Percentiles rank a stretch among this genome's conserved stretches.
Evolutionary conservation across 345 rosid species (phyloP).

Genomic region (Noccaea bulbosa): DNA sequence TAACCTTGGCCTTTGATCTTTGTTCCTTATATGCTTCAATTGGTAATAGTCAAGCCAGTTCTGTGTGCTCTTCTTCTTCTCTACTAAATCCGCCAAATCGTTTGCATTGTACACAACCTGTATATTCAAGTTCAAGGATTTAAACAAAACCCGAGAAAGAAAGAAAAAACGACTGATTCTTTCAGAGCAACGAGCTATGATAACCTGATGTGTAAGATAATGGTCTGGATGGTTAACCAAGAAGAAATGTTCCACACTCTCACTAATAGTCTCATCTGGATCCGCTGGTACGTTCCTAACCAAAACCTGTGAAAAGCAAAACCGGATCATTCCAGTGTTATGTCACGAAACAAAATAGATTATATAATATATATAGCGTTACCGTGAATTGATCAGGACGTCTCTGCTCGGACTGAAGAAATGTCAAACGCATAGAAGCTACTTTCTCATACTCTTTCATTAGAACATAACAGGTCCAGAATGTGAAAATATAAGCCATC

Average conservation of each 20-base stretch:
- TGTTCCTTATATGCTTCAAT: slow-evolving; percentile 61
- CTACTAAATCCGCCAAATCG: slow-evolving; percentile 71
- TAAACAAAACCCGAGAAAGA: background rate
- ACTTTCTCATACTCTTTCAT: slow-evolving; percentile 78
- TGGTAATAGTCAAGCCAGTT: slow-evolving; percentile 93
- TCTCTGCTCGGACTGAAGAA: slow-evolving; percentile 74
- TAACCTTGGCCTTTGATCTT: slow-evolving; percentile 49
- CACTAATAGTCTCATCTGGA: slow-evolving; percentile 78
- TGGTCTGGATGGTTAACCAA: slow-evolving; percentile 83
- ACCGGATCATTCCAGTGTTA: background rate
- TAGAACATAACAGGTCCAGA: slow-evolving; percentile 87
- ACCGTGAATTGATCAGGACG: slow-evolving; percentile 95
- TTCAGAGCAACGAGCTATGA: background rate
- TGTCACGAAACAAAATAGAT: slow-evolving; percentile 1
- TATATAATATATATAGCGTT: slow-evolving; percentile 26
- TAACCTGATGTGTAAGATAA: slow-evolving; percentile 76
- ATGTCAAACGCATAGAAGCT: slow-evolving; percentile 78
- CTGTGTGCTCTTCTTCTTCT: slow-evolving; percentile 66
- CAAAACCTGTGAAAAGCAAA: slow-evolving; percentile 58
- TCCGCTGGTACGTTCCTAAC: slow-evolving; percentile 87
- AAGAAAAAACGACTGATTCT: background rate
- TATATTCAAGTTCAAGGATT: slow-evolving; percentile 10
- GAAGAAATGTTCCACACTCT: slow-evolving; percentile 83
- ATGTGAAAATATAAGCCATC: slow-evolving; percentile 83
- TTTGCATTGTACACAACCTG: slow-evolving; percentile 90